Conservation (phyloP, 345 rosid species). For the Linum usitatissimum region DNA sequence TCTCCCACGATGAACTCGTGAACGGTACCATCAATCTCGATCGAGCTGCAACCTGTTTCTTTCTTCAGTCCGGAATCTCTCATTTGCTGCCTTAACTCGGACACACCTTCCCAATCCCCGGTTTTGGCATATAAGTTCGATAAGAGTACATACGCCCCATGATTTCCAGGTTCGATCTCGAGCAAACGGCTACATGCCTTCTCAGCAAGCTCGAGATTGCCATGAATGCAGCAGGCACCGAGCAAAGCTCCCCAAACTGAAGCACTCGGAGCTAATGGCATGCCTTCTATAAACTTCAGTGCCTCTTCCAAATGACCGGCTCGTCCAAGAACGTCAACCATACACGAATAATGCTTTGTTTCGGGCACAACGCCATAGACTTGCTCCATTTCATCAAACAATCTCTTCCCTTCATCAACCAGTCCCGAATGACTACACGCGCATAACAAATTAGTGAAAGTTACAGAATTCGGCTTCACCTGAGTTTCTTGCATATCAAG, state of each 20-base stretch:
- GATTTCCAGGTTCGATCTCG: not conserved
- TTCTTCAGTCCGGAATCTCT: too few species aligned
- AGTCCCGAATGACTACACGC: not conserved
- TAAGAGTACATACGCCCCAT: not conserved
- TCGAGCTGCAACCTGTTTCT: too few species aligned
- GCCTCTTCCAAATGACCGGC: not conserved
- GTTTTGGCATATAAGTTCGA: too few species aligned
- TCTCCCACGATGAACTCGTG: too few species aligned
- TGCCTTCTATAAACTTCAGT: not conserved
- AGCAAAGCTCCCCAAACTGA: not conserved
- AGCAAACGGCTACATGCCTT: not conserved
- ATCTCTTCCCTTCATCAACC: not conserved
- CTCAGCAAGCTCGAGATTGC: not conserved
- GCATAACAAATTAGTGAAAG: not conserved
- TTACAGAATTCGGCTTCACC: not conserved
- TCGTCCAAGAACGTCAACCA: constrained; percentile 3
- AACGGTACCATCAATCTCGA: too few species aligned
- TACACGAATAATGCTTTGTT: not conserved
- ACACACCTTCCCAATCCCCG: too few species aligned
- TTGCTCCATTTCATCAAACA: not conserved
- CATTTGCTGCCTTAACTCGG: too few species aligned
- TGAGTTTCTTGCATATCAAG: not conserved
- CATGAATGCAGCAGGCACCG: not conserved
- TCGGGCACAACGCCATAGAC: not conserved
- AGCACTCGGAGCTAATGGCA: not conserved